These are phyloP conservation scores for Triticum dicoccoides DNA, from an alignment of 176 grass and related monocot genomes.

Conservation along the genomic window DNA sequence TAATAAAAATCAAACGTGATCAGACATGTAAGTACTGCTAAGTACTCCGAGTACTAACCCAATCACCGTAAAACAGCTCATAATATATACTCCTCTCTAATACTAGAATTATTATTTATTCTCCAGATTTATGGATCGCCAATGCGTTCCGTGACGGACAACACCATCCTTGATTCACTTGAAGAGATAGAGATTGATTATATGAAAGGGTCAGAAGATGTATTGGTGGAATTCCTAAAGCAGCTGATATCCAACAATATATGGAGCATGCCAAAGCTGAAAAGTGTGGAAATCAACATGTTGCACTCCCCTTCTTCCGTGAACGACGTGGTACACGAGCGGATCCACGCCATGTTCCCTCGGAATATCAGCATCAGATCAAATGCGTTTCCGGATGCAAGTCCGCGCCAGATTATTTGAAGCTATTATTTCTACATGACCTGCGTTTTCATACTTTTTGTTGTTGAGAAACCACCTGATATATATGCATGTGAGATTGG, in stretches of 20 bases:
- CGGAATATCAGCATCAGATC: background rate
- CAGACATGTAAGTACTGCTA: no score
- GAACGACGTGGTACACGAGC: background rate
- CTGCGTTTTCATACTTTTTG: no score
- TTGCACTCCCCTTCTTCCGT: background rate
- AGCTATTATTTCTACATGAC: no score
- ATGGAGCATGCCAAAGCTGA: background rate
- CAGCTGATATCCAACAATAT: background rate
- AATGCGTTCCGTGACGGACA: background rate
- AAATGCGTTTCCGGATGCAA: background rate
- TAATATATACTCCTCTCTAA: background rate
- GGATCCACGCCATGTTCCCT: background rate
- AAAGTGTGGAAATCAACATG: background rate
- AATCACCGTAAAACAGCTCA: no score
- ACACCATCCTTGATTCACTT: conserved; percentile 7
- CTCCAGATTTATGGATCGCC: background rate
- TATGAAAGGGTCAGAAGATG: background rate
- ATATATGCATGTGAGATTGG: no score
- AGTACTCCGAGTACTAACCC: no score
- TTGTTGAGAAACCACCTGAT: no score
- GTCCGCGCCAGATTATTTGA: no score
- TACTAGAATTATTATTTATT: background rate
- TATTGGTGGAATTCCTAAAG: background rate
- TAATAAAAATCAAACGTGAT: no score
- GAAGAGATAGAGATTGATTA: background rate